Base-by-base conservation (phyloP, 345 rosid genomes). In the Salix caprea region DNA sequence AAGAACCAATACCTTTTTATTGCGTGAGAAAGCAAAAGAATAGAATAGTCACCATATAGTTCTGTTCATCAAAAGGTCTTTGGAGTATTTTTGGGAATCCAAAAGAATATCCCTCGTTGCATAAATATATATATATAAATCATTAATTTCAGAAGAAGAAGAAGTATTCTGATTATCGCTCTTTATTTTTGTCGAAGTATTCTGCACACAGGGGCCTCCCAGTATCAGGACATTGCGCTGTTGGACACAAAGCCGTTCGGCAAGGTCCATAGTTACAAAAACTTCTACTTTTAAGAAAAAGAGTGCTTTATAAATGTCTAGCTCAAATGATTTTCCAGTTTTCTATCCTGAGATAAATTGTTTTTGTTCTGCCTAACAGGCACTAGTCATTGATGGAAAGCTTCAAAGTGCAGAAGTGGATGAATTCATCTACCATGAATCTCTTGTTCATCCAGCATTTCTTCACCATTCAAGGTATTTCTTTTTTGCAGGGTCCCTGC, bases 371-470 rank as follows among this genome's bases (percentile, higher is more conserved):
- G 36, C 19, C 15, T 23, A 3, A 36, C 80, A 90, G 93, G 90
- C 87, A 56, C 44, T 90, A 39, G 86, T 90, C 19, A 87, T 90
- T 75, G 94, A 90, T 83, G 94, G 94, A 37, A 90, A 90, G 87
- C 86, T 88, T 50, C 94, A 90, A 66, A 90, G 91, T 82, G 94
- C 94, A 39, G 94, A 90, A 78, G 84, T 82, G 34, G 94, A 90
- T 80, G 94, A 90, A 70, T 88, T 90, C 80, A 90, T 90, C 72
- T 90, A 88, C 79, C 94, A 90, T 83, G 94, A 90, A 78, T 90
- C 80, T 54, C 86, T 88, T 39, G 87, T 90, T 78, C 94, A 87
- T 75, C 94, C 94, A 10, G 62, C 91, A 4, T 87, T 90, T 76
- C 85, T 90, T 60, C 81, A 83, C 78, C 91, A 87, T 67, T 83